Conservation (phyloP, 139 green algal genomes). For the Tetradesmus obliquus region DNA sequence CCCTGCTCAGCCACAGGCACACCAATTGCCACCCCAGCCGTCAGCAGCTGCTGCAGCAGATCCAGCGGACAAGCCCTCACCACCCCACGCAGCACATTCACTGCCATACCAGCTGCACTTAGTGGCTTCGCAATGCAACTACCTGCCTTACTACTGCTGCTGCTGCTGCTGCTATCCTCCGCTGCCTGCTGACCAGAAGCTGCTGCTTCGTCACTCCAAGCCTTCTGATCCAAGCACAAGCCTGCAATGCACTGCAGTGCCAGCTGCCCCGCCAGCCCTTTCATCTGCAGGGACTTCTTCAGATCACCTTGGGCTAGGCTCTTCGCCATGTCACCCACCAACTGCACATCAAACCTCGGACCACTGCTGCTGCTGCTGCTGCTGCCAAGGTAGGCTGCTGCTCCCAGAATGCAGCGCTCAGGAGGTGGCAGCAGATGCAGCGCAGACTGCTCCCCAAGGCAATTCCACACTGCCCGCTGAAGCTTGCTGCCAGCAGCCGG, state of each 20-base stretch:
- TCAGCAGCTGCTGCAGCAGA: constrained; percentile 35
- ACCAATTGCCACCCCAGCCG: constrained; percentile 12
- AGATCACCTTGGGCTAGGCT: constrained; percentile 49
- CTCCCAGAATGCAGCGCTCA: constrained; percentile 37
- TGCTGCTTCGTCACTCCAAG: constrained; percentile 20
- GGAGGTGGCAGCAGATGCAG: constrained; percentile 73
- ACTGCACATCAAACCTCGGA: constrained; percentile 19
- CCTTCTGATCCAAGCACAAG: constrained; percentile 9
- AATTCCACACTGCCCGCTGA: constrained; percentile 58
- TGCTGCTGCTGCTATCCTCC: not conserved
- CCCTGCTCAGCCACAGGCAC: not conserved
- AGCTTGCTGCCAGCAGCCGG: constrained; percentile 10
- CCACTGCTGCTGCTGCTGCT: not conserved
- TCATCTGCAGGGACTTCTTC: constrained; percentile 33
- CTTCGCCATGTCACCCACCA: constrained; percentile 43
- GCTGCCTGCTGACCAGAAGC: not conserved
- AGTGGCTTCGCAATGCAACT: not conserved
- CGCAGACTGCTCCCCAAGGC: constrained; percentile 49
- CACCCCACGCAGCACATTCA: constrained; percentile 42
- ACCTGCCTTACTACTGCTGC: not conserved
- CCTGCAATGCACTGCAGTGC: constrained; percentile 34
- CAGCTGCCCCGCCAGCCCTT: constrained; percentile 18
- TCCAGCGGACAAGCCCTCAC: constrained; percentile 28
- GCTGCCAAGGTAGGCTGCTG: constrained; percentile 32
- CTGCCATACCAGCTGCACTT: not conserved